Base-by-base conservation (phyloP, 768 basidiomycete species). In the Sporobolomyces pararoseus region DNA sequence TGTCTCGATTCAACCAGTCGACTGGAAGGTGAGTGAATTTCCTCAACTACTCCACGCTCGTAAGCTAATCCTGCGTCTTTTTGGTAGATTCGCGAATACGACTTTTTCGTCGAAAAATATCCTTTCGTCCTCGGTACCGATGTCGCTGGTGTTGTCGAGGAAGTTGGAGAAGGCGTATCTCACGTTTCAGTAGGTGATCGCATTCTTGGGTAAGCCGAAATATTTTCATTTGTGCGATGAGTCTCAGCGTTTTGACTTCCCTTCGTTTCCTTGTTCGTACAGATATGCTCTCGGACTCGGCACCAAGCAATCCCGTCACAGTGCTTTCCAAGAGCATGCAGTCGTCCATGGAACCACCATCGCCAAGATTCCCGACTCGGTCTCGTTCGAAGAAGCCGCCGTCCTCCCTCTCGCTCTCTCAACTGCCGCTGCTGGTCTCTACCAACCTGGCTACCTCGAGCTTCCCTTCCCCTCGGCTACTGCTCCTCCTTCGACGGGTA, bases 381-480 rank as follows among this genome's bases (percentile, higher is more conserved):
- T 84, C 52, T 80, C 83, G 1, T 84, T 83, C 68, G 85, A 84
- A 17, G 79, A 84, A 64, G 85, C 82, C 3, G 72, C 83, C 0
- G 82, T 85, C 2, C 75, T 86, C 25, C 84, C 85, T 10, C 77
- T 83, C 3, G 84, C 80, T 2, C 70, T 85, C n/a, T 80, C 81
- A 12, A 83, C 83, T 25, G 83, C 84, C 21, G 83, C 82, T 39
- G 78, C 82, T n/a, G 85, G 84, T 3, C 70, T 86, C 25, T 86
- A 84, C 76, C 80, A 76, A 34, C 19, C 59, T 34, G 27, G 27
- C 5, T 37, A 68, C 55, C 74, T 75, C 46, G 55, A 32, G 1
- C 58, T 76, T 7, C 58, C 65, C n/a, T 51, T 44, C 31, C 70
- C 70, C 12, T 44, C 46, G 14, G 44, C 64, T 0, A 47, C 57